Percentiles rank a stretch among this genome's conserved stretches.
These are phyloP conservation scores for Physcia stellaris DNA, from an alignment of 495 filamentous ascomycete species.

Conservation along the genomic window DNA sequence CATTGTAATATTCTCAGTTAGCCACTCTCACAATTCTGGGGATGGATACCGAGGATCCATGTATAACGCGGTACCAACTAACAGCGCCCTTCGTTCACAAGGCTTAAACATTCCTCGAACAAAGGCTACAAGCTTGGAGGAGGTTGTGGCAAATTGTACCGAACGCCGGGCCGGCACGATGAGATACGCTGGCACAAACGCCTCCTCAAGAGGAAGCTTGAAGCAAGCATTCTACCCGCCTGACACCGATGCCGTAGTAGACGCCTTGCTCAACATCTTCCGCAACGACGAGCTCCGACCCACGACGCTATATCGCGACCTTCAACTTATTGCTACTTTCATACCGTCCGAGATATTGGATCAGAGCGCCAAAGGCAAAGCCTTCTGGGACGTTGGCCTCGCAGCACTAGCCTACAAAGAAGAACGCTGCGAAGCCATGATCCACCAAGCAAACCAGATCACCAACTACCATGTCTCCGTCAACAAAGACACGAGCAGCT, in stretches of 20 bases:
- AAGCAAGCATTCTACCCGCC: slow-evolving; percentile 33
- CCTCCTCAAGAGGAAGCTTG: slow-evolving; percentile 29
- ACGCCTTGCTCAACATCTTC: slow-evolving; percentile 68
- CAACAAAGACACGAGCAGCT: slow-evolving; percentile 26
- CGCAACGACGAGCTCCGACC: slow-evolving; percentile 64
- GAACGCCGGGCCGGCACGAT: slow-evolving; percentile 51
- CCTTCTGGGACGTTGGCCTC: slow-evolving; percentile 87
- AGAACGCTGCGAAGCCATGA: slow-evolving; percentile 78
- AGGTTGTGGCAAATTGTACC: slow-evolving; percentile 53
- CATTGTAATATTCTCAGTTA: slow-evolving; percentile 41
- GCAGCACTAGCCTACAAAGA: slow-evolving; percentile 82
- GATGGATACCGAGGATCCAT: slow-evolving; percentile 15
- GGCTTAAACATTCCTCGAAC: slow-evolving; percentile 10
- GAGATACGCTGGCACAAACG: slow-evolving; percentile 21
- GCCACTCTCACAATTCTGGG: slow-evolving; percentile 25
- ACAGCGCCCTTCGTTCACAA: too few relatives aligned
- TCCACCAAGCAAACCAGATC: slow-evolving; percentile 68
- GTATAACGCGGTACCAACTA: not conserved
- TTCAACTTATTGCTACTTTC: slow-evolving; percentile 92
- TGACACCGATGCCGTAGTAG: slow-evolving; percentile 59
- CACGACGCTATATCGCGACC: slow-evolving; percentile 82
- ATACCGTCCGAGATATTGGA: slow-evolving; percentile 69
- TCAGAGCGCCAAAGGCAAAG: slow-evolving; percentile 74
- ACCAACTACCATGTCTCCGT: slow-evolving; percentile 32
- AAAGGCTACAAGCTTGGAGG: slow-evolving; percentile 36